Base-by-base conservation (phyloP, 305 asterid species). In the Caryopteris hybrid region DNA sequence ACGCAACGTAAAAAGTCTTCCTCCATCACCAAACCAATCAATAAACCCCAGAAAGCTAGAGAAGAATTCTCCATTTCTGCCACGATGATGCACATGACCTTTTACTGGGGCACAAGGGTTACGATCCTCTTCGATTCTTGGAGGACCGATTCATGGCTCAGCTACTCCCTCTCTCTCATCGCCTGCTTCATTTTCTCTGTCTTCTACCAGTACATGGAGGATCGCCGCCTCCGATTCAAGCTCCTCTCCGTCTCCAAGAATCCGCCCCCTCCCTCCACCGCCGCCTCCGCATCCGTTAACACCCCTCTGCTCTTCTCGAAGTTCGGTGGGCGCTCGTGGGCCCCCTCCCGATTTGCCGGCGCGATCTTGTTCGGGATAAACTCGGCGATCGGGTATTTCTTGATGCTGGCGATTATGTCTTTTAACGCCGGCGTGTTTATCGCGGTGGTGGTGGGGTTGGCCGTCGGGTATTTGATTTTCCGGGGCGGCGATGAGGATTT, bases 31-130 rank as follows among this genome's bases (percentile, higher is more conserved):
- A 25, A n/a, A n/a, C n/a, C n/a, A n/a, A n/a, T n/a, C n/a, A n/a
- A n/a, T n/a, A n/a, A n/a, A n/a, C n/a, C n/a, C 31, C 2, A 4
- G 4, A 25, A 25, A 25, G 4, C 31, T 4, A 25, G 3, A 1
- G 31, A 25, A 25, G n/a, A n/a, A n/a, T n/a, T n/a, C n/a, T n/a
- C n/a, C n/a, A 20, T 23, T 5, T 43, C 66, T 13, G 71, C 46
- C 61, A 88, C 78, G 75, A 92, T 93, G 98, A 93, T 93, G 98
- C 97, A 90, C 80, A 93, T 93, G 98, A 93, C 96, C 1, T 89
- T 93, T 54, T 93, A 93, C 76, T 93, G 98, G 98, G 95, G 98
- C 33, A 80, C 45, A 55, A 79, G 53, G 0, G 98, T 80, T 0
- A 92, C 98, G 17, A 79, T 92, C 45, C 84, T 92, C 64, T 90